Percentiles rank a stretch among this genome's conserved stretches.
Conservation (phyloP, 495 filamentous ascomycete species). For the Glarea lozoyensis region DNA sequence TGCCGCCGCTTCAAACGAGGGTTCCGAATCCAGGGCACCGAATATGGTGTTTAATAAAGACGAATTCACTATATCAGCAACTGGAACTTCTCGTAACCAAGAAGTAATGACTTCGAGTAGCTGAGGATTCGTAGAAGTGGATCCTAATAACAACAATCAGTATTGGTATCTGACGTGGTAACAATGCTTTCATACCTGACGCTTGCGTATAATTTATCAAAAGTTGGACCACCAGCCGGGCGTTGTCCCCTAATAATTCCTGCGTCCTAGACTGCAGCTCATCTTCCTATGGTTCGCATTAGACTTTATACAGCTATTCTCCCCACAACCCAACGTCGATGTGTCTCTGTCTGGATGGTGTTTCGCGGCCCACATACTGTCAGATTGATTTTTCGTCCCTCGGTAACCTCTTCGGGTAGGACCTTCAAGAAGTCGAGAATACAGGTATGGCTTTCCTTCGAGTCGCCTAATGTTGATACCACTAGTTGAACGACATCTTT, state of each 20-base stretch:
- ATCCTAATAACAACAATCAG: constrained; percentile 23
- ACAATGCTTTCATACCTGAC: constrained; percentile 52
- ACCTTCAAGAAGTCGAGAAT: constrained; percentile 93
- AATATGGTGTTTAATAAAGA: constrained; percentile 76
- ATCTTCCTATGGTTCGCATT: constrained; percentile 72
- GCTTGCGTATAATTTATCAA: constrained; percentile 84
- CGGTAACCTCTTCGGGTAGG: constrained; percentile 96
- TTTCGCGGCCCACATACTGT: constrained; percentile 73
- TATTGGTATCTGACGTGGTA: not conserved
- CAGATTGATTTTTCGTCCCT: constrained; percentile 97
- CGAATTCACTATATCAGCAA: constrained; percentile 74
- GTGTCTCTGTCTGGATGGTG: constrained; percentile 36
- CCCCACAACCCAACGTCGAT: constrained; percentile 29
- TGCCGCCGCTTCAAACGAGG: constrained; percentile 79
- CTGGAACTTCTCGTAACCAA: constrained; percentile 87
- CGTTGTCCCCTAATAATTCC: constrained; percentile 86
- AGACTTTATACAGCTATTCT: constrained; percentile 39
- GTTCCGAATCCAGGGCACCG: constrained; percentile 61
- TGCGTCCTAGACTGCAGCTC: constrained; percentile 72
- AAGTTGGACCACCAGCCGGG: constrained; percentile 72
- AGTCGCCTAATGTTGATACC: constrained; percentile 67
- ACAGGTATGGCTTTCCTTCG: constrained; percentile 66
- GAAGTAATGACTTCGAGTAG: constrained; percentile 92
- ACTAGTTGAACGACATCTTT: constrained; percentile 84
- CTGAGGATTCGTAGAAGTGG: constrained; percentile 78